These are phyloP conservation scores for Flaveria ramosissima DNA, from an alignment of 129 eudicot species.

Conservation along the genomic window DNA sequence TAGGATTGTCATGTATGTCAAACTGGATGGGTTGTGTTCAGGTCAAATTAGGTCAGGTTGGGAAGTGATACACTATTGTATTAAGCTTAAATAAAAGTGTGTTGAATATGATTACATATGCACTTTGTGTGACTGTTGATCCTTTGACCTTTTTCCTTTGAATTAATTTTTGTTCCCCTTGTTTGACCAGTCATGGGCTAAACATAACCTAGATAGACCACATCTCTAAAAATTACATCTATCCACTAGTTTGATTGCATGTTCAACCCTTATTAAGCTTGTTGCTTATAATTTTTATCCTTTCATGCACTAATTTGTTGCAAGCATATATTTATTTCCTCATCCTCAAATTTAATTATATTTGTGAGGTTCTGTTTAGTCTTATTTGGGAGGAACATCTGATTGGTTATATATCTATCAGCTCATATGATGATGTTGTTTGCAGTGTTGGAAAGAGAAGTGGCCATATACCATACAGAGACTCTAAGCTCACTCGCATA, in stretches of 20 bases:
- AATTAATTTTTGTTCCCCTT: neutral
- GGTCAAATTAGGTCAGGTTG: too few relatives aligned
- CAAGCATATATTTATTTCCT: neutral
- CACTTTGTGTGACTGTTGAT: neutral
- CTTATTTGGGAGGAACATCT: neutral
- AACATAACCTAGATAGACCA: too few relatives aligned
- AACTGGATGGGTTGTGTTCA: neutral
- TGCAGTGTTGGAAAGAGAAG: conserved; percentile 89
- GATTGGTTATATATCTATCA: neutral
- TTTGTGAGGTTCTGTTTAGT: neutral
- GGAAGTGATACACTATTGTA: neutral
- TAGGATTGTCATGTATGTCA: neutral
- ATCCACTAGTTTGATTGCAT: neutral
- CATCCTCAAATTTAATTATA: neutral
- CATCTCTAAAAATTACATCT: neutral
- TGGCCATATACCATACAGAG: conserved; percentile 94
- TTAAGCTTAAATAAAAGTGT: neutral
- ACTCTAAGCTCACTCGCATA: conserved; percentile 96
- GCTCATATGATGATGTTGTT: conserved; percentile 11
- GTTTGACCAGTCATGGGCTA: too few relatives aligned
- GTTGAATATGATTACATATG: neutral
- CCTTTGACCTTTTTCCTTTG: neutral
- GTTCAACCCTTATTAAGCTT: neutral
- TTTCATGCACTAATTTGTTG: neutral
- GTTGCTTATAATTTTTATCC: neutral